Conservation (phyloP, 805 yeast species). For the Candida takata region DNA sequence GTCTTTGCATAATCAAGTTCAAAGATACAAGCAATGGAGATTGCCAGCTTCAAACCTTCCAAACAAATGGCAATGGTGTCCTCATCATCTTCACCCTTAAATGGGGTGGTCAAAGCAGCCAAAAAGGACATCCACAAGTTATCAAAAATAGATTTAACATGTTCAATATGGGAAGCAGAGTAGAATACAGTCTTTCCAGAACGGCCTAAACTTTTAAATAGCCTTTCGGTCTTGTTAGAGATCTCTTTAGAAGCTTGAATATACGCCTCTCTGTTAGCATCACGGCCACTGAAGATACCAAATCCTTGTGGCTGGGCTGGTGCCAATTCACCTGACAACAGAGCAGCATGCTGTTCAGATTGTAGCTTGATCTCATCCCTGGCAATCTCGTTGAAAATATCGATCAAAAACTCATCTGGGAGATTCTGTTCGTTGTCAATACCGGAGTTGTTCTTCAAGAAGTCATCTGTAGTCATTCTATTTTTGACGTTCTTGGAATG, state of each 20-base stretch:
- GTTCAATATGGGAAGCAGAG: constrained; percentile 81
- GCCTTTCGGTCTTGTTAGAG: constrained; percentile 79
- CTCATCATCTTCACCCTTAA: constrained; percentile 77
- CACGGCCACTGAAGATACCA: constrained; percentile 61
- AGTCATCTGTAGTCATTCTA: constrained; percentile 84
- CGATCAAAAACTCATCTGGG: constrained; percentile 62
- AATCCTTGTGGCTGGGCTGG: constrained; percentile 35
- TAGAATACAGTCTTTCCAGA: constrained; percentile 49
- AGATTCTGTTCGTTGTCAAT: constrained; percentile 87
- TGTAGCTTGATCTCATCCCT: constrained; percentile 81
- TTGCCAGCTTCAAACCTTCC: constrained; percentile 80
- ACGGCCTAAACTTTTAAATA: constrained; percentile 60
- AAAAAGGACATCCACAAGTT: constrained; percentile 94
- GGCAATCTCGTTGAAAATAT: constrained; percentile 72
- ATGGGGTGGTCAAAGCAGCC: constrained; percentile 92
- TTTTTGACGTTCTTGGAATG: constrained; percentile 83
- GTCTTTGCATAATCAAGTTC: constrained; percentile 79
- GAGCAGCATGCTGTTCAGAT: constrained; percentile 91
- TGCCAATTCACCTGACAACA: constrained; percentile 56
- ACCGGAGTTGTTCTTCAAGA: constrained; percentile 80
- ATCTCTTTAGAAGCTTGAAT: constrained; percentile 89
- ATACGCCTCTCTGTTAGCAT: constrained; percentile 74
- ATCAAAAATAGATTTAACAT: constrained; percentile 89
- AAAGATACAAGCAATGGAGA: constrained; percentile 77
- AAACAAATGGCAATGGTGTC: constrained; percentile 63